Percentiles rank a stretch among this genome's conserved stretches.
Evolutionary conservation across 2,329 filamentous ascomycete species (phyloP).

Genomic region (Thielaviopsis populi): DNA sequence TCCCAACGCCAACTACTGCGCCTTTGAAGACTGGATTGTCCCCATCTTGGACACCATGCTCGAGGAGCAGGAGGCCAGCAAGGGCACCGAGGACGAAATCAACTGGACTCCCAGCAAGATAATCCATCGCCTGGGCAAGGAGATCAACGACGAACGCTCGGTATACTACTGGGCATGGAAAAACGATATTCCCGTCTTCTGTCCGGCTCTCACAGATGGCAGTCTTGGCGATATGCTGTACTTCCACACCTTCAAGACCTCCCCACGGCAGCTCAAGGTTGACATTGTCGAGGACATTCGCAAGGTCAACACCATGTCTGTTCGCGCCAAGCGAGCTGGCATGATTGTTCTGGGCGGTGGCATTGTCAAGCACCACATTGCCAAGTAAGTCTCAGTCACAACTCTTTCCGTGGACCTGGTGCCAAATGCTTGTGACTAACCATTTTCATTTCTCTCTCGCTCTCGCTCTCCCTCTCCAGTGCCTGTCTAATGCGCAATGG

Average conservation of each 20-base stretch:
- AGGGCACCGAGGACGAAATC: conserved; percentile 51
- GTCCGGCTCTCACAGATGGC: conserved; percentile 86
- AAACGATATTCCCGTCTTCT: conserved; percentile 95
- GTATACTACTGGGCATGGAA: conserved; percentile 97
- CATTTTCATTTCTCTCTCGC: too few relatives aligned
- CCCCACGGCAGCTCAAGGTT: conserved; percentile 64
- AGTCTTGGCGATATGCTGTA: conserved; percentile 96
- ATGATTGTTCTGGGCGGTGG: conserved; percentile 95
- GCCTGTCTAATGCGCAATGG: conserved; percentile 96
- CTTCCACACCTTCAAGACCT: conserved; percentile 90
- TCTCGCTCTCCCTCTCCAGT: conserved; percentile 14
- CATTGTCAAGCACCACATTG: conserved; percentile 96
- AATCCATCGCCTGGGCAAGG: conserved; percentile 75
- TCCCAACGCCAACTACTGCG: conserved; percentile 87
- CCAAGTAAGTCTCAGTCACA: conserved; percentile 39
- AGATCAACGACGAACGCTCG: conserved; percentile 83
- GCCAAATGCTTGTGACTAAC: too few relatives aligned
- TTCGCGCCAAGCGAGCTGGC: conserved; percentile 72
- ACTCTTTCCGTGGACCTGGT: background rate
- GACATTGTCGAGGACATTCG: conserved; percentile 93
- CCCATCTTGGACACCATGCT: conserved; percentile 92
- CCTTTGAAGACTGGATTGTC: conserved; percentile 94
- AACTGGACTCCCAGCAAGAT: conserved; percentile 91
- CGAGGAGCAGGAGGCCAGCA: conserved; percentile 75
- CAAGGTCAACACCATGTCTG: conserved; percentile 79